Evolutionary conservation across 352 stramenopile species (phyloP), one percentile per base, ranked within the genome.

Genomic region (Phytophthora macrochlamydospora): DNA sequence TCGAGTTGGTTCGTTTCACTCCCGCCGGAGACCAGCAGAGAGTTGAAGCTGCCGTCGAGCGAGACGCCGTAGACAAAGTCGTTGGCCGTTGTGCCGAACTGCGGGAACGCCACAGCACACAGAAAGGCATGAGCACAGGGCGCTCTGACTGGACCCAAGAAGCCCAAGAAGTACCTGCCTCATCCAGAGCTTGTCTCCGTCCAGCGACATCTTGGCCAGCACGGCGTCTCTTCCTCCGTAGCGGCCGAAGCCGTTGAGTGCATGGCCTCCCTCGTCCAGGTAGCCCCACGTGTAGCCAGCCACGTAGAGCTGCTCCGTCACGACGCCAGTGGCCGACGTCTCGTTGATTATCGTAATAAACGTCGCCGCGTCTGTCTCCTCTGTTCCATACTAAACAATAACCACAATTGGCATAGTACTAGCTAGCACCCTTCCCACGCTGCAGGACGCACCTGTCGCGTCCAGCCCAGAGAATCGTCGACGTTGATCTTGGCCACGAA

Each of bases 151-250:
- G 7, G 9, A 44, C 35, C 49, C 32, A 59, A 11, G 13, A 40
- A 5, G 46, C 50, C 5, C 42, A 8, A 1, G 13, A 59, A 46
- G 37, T 62, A 85, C 79, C 73, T 93, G 85, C 49, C 86, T 68
- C n/a, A 68, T 64, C 85, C 85, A 94, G 3, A 88, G 38, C 43
- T 92, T 92, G 5, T 75, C 60, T 0, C 85, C 85, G 28, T 63
- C 42, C 4, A 83, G 56, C 4, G 71, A 69, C 18, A 92, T 40
- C 48, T 92, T 90, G 28, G 85, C 45, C 18, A 94, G 55, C 55
- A 92, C 83, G 2, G 90, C 80, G 44, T 94, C 85, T 12, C 85
- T 78, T 0, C 82, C 83, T 13, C 85, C 85, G 56, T 89, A 91
- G 4, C 69, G 81, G 0, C 85, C 83, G 56, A 91, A 94, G 2